These are phyloP conservation scores for Dendrocalamus latiflorus DNA, from an alignment of 202 grass and related monocot genomes.

Conservation along the genomic window DNA sequence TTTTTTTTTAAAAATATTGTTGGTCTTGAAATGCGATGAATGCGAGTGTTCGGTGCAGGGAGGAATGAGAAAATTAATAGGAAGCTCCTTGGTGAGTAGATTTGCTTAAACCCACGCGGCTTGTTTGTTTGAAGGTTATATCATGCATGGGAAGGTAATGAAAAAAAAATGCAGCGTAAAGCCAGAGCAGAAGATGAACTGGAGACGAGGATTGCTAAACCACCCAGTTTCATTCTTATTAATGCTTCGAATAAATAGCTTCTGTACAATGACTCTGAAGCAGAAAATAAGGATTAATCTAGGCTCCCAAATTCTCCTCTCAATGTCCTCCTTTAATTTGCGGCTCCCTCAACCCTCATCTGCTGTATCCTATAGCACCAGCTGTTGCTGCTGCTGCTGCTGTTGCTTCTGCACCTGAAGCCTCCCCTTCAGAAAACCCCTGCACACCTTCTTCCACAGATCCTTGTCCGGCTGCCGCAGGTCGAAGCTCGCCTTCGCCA, in stretches of 20 bases:
- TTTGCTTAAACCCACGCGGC: neutral
- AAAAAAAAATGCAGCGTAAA: no score
- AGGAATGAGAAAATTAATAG: no score
- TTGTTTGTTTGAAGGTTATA: neutral
- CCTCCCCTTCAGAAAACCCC: constrained; percentile 72
- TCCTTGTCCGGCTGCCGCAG: constrained; percentile 56
- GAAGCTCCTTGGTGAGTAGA: no score
- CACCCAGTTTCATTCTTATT: constrained; percentile 29
- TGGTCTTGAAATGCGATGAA: neutral
- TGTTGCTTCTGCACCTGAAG: constrained; percentile 26
- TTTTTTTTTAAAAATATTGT: no score
- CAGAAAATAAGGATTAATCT: constrained; percentile 43
- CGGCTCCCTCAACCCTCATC: neutral
- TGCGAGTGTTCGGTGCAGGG: no score
- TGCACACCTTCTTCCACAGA: no score
- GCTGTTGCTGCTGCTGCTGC: neutral
- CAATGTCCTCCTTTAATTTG: neutral
- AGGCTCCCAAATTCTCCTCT: neutral
- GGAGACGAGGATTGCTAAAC: neutral
- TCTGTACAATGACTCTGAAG: constrained; percentile 34
- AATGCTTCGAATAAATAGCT: constrained; percentile 18
- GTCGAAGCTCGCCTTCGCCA: constrained; percentile 55
- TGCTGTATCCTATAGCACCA: constrained; percentile 28
- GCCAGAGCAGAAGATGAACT: neutral
- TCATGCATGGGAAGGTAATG: no score